phyloP scores from a whole-genome alignment of 2,329 filamentous ascomycete genomes.

The Colletotrichum zoysiae region DNA sequence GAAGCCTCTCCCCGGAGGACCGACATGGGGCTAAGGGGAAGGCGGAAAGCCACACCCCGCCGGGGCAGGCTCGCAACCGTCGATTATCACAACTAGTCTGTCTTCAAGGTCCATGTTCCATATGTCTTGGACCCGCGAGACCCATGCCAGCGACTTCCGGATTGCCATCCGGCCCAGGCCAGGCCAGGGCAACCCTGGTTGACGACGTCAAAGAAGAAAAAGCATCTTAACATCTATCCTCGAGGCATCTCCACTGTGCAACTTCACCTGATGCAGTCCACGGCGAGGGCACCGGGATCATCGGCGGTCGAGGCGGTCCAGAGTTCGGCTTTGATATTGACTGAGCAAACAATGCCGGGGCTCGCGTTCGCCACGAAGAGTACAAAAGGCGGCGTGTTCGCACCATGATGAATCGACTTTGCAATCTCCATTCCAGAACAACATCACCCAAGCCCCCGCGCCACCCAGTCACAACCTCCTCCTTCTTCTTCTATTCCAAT shows the following conservation, averaged over 20 bases:
- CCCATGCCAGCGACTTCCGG: conserved; percentile 21
- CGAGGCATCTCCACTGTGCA: conserved; percentile 15
- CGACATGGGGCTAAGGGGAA: conserved; percentile 8
- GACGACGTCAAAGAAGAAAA: conserved; percentile 13
- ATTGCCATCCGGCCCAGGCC: conserved; percentile 1
- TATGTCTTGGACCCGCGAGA: conserved; percentile 24
- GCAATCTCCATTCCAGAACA: conserved; percentile 11
- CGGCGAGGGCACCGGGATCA: not conserved
- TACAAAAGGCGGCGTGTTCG: conserved; percentile 27
- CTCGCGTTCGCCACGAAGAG: conserved; percentile 1
- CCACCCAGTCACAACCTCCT: not conserved
- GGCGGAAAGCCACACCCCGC: not conserved
- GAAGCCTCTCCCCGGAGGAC: conserved; percentile 29
- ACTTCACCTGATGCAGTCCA: conserved; percentile 7
- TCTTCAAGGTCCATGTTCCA: conserved; percentile 11
- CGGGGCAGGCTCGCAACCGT: conserved; percentile 14
- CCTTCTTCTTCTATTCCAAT: not conserved
- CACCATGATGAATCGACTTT: not conserved
- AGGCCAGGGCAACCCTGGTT: conserved; percentile 18
- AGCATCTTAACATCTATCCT: conserved; percentile 23
- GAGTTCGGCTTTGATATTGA: conserved; percentile 13
- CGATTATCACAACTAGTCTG: not conserved
- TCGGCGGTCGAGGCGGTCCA: not conserved
- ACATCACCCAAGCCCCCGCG: not conserved
- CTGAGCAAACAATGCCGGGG: conserved; percentile 28